phyloP scores from a whole-genome alignment of 116 monocot species.

The Iris pallida region DNA sequence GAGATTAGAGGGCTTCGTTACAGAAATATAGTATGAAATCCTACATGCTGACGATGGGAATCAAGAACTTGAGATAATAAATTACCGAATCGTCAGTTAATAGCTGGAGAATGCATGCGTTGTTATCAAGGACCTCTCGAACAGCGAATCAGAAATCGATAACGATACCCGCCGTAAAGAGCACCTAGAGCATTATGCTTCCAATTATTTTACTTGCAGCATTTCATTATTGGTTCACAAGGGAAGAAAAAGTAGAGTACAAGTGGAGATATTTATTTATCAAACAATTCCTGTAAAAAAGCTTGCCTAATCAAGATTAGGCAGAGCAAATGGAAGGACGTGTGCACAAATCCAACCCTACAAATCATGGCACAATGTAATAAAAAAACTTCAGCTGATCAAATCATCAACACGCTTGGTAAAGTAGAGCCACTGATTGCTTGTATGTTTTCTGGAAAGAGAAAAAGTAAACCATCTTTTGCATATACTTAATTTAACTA shows the following conservation, averaged over 20 bases:
- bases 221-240: background rate
- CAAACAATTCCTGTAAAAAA: background rate
- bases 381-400: background rate
- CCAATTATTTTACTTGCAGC: constrained; percentile 1
- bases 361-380: background rate
- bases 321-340: constrained; percentile 2
- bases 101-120: too few species aligned
- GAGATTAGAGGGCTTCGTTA: too few species aligned
- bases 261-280: constrained; percentile 5
- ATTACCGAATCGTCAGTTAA: too few species aligned
- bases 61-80: too few species aligned
- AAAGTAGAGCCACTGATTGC: constrained; percentile 10
- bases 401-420: constrained; percentile 8
- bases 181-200: background rate
- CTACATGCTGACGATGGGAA: too few species aligned
- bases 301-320: constrained; percentile 5
- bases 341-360: background rate
- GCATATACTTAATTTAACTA: background rate
- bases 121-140: background rate
- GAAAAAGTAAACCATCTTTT: constrained; percentile 27
- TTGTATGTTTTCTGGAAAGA: background rate
- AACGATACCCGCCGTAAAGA: background rate
- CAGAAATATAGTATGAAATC: too few species aligned
- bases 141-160: background rate
- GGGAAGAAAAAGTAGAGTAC: background rate